Evolutionary conservation across 345 rosid genomes (phyloP).

Genomic region (Kandelia obovata): DNA sequence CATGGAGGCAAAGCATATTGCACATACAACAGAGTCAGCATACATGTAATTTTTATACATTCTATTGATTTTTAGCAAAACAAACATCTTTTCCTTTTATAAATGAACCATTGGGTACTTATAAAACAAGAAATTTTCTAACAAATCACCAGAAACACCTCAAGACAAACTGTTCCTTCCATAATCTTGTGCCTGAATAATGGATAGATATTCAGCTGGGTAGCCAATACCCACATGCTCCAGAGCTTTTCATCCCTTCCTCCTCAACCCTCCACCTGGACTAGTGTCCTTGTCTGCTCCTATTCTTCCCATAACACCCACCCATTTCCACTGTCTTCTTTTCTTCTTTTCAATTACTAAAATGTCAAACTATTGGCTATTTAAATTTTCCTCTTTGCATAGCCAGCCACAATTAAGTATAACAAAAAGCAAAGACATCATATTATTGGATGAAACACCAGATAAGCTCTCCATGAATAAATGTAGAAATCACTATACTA

Average conservation of each 20-base stretch:
- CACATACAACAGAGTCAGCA: constrained; percentile 1
- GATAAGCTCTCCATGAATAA: not conserved
- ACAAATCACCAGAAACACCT: not conserved
- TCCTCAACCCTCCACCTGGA: not conserved
- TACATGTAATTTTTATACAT: not conserved
- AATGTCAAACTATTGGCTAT: no score
- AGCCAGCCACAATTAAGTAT: no score
- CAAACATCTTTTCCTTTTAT: not conserved
- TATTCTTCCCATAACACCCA: no score
- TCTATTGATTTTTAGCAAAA: not conserved
- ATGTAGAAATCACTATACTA: not conserved
- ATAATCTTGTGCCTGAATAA: not conserved
- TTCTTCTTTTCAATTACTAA: no score
- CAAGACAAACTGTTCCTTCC: not conserved
- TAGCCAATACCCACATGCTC: not conserved
- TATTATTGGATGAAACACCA: not conserved
- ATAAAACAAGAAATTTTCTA: not conserved
- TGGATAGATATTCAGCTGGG: not conserved
- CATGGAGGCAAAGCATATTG: constrained; percentile 12
- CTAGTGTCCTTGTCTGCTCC: no score
- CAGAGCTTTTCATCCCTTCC: not conserved
- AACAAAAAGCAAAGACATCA: no score
- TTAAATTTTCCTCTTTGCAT: no score
- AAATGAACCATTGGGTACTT: not conserved
- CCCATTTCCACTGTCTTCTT: no score